Evolutionary conservation across 2,329 filamentous ascomycete species (phyloP).

Genomic region (Fusarium anguioides): DNA sequence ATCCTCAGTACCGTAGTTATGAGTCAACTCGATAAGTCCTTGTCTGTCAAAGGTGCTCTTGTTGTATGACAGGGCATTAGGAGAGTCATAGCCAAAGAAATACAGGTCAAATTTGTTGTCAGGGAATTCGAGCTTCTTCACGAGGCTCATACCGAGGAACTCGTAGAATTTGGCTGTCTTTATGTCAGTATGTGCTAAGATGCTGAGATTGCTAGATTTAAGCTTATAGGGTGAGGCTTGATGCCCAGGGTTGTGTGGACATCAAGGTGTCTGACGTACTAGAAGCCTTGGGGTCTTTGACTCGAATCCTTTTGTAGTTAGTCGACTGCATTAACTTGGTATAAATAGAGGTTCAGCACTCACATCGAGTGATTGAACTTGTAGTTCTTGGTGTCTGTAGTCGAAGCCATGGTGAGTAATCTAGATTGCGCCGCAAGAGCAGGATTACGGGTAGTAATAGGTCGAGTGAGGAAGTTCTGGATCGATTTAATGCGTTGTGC

Average conservation of each 20-base stretch:
- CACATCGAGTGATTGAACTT: conserved; percentile 91
- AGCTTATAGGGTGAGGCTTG: neutral
- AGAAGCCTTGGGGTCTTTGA: conserved; percentile 91
- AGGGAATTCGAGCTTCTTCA: conserved; percentile 84
- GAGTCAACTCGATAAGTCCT: conserved; percentile 87
- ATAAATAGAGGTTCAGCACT: conserved; percentile 40
- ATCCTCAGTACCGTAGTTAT: conserved; percentile 88
- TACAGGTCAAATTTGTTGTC: conserved; percentile 95
- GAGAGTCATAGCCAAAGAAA: conserved; percentile 89
- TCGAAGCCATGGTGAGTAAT: conserved; percentile 78
- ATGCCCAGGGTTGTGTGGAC: conserved; percentile 12
- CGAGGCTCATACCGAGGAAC: conserved; percentile 85
- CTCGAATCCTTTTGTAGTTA: conserved; percentile 76
- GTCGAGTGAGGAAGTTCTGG: conserved; percentile 30
- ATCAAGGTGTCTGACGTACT: conserved; percentile 58
- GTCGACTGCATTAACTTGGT: conserved; percentile 15
- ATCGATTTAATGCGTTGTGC: conserved; percentile 42
- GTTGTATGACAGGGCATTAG: conserved; percentile 77
- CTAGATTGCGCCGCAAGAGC: conserved; percentile 26
- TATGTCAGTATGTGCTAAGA: conserved; percentile 6
- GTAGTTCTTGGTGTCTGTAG: conserved; percentile 81
- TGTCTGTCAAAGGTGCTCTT: conserved; percentile 82
- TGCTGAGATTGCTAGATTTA: neutral
- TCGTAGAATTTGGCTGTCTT: conserved; percentile 87
- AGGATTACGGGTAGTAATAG: conserved; percentile 5